These are phyloP conservation scores for Neofusicoccum parvum DNA, from an alignment of 2,329 filamentous ascomycete genomes.

Conservation along the genomic window DNA sequence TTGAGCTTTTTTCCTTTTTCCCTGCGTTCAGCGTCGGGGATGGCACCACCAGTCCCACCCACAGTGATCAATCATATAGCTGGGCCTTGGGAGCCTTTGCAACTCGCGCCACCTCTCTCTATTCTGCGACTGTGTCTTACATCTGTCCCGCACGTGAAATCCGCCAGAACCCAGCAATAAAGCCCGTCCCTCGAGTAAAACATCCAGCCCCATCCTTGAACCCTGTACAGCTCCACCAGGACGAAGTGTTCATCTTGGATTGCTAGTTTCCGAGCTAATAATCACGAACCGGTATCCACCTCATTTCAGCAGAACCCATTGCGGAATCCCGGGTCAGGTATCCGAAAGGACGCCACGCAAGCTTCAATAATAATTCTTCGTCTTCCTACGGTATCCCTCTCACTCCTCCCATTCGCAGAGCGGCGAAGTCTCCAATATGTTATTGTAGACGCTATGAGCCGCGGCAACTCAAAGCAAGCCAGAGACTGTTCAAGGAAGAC, in stretches of 20 bases:
- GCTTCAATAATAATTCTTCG: no score
- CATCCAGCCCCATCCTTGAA: not conserved
- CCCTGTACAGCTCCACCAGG: not conserved
- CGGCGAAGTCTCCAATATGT: not conserved
- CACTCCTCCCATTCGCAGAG: no score
- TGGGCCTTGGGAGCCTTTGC: not conserved
- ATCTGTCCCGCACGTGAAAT: not conserved
- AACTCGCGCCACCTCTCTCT: not conserved
- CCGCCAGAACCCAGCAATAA: not conserved
- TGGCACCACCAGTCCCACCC: not conserved
- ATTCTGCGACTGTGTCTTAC: not conserved
- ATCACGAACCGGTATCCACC: not conserved
- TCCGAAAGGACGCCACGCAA: no score
- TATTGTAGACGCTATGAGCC: no score
- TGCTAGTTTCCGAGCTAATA: not conserved
- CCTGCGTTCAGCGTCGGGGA: conserved; percentile 12
- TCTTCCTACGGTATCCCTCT: no score
- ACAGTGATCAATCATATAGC: conserved; percentile 6
- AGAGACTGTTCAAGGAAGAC: no score
- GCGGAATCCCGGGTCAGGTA: no score
- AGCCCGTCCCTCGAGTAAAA: not conserved
- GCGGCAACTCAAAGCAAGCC: no score
- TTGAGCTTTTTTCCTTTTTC: conserved; percentile 5
- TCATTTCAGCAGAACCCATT: no score
- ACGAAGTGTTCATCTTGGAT: not conserved